phyloP scores from a whole-genome alignment of 202 grass and related monocot genomes.

The Digitaria exilis region DNA sequence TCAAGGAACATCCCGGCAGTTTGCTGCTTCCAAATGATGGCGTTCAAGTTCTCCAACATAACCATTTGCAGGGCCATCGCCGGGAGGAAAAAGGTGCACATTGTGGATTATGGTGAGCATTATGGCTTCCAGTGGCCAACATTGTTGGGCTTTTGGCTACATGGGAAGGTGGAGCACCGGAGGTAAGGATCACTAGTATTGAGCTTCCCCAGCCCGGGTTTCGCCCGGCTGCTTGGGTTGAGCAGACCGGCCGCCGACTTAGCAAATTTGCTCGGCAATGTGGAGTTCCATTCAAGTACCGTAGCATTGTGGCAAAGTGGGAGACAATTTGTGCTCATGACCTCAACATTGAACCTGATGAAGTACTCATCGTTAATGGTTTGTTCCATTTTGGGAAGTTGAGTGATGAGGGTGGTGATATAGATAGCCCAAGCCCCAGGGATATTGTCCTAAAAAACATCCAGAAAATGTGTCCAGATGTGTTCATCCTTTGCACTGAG shows the following conservation, averaged over 20 bases:
- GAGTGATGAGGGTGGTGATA: slow-evolving; percentile 52
- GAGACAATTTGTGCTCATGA: slow-evolving; percentile 42
- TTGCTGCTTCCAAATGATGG: too few relatives aligned
- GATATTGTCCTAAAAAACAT: slow-evolving; percentile 60
- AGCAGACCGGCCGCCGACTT: background rate
- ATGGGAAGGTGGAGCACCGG: too few relatives aligned
- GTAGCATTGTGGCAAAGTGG: slow-evolving; percentile 45
- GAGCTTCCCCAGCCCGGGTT: background rate
- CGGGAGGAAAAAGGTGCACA: too few relatives aligned
- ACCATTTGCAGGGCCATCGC: too few relatives aligned
- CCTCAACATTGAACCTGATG: slow-evolving; percentile 48
- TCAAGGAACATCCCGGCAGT: too few relatives aligned
- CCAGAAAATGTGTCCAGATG: slow-evolving; percentile 20
- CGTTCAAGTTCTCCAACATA: too few relatives aligned
- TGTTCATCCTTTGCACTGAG: slow-evolving; percentile 51
- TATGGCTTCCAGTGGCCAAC: background rate
- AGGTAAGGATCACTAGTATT: background rate
- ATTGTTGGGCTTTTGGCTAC: background rate
- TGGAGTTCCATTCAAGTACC: slow-evolving; percentile 17
- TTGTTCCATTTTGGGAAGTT: slow-evolving; percentile 45
- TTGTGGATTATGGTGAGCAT: too few relatives aligned
- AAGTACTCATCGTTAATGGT: slow-evolving; percentile 50
- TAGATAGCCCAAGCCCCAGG: slow-evolving; percentile 43
- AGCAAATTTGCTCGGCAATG: background rate
- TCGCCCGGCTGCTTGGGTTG: background rate